Evolutionary conservation across 768 basidiomycete genomes (phyloP), one percentile per base, ranked within the genome.

Genomic region (Lanmaoa rubissima): DNA sequence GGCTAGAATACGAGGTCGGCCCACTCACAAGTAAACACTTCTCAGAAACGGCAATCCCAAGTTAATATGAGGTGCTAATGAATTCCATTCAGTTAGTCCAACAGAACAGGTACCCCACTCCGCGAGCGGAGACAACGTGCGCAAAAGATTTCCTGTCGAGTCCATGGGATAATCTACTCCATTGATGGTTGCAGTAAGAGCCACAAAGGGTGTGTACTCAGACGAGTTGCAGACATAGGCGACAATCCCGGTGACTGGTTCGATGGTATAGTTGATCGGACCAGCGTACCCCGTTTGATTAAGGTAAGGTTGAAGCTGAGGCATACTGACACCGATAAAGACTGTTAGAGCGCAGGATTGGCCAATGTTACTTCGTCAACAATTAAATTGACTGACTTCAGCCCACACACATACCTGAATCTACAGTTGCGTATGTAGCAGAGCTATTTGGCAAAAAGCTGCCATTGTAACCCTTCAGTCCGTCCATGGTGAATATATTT

Each of bases 81-180:
- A 0, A 32, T 63, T 28, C 51, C 42, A 40, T 1, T 52, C 21
- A 2, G 9, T 2, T 11, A 64, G 11, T 26, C 58, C 61, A 32
- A 57, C 61, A 14, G 61, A 32, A 54, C 63, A 63, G 17, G 55
- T 57, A 24, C 58, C 63, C 53, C 43, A 34, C 4, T n/a, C 8
- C 5, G 58, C 17, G 8, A 57, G 36, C 5, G 58, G 52, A 34
- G 57, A 49, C 3, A 9, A 3, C 5, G 51, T 42, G 16, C 64
- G 61, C 41, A 67, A 44, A 16, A 60, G 57, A 26, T 44, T 69
- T 47, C 60, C 55, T 17, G 54, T 11, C 8, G 67, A 69, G 32
- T 64, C 61, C 0, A 70, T 60, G 14, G 48, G 61, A 58, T 68
- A 68, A 46, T 68, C 66, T 6, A 70, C 60, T 2, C 59, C 67